Base-by-base conservation (phyloP, 805 yeast genomes). In the Peterozyma toletana region DNA sequence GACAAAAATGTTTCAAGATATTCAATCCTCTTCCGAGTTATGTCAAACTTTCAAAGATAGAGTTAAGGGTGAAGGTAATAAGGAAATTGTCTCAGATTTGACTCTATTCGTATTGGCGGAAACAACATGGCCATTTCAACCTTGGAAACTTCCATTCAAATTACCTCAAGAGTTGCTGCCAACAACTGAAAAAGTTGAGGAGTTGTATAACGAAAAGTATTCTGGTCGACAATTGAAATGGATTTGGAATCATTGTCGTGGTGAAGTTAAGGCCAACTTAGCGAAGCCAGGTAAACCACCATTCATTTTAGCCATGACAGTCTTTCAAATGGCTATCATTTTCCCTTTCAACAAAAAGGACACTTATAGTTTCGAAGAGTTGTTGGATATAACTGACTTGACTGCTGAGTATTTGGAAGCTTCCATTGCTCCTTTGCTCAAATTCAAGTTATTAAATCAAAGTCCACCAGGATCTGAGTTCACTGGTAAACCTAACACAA, bases 1-100 rank as follows among this genome's bases (percentile, higher is more conserved):
- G 62, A 86, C 96, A 17, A 86, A 89, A 54, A 93, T 93, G 99
- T 90, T 93, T 62, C 86, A 84, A 59, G 99, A 93, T 64, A 87
- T 93, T 71, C 77, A 84, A 53, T 77, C 91, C 3, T 86, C 96
- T 0, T 78, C 78, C 48, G 91, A 87, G 44, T 70, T 93, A 57
- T 85, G 80, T 53, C 50, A 57, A n/a, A 62, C 67, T 40, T 81
- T 83, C 56, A 68, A 68, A 51, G 80, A 76, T 40, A 67, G 65
- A 37, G 66, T 67, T 30, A 64, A 70, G 37, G 63, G 66, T 44
- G 60, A 57, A 29, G 53, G 53, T 10, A 52, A 60, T 15, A 57
- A 65, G 27, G 62, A 58, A 16, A 56, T 59, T 50, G 56, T 60
- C 5, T 65, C 73, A 11, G 85, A 77, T 47, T 82, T 87, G 58